Base-by-base conservation (phyloP, 2,329 filamentous ascomycete species). In the Conoideocrella luteorostrata region DNA sequence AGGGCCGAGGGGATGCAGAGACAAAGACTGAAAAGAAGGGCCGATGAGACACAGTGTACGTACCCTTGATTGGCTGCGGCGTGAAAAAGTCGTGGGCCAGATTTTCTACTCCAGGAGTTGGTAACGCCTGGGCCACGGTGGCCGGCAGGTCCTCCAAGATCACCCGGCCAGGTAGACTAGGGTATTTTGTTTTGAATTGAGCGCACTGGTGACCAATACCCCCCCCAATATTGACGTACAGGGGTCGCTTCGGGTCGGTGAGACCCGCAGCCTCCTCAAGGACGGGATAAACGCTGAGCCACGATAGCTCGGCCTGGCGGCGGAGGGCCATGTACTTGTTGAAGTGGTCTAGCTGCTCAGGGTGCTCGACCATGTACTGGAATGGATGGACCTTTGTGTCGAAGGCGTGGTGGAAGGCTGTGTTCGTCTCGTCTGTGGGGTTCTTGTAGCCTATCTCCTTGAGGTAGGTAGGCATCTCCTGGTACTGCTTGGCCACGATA, bases 61-160 rank as follows among this genome's bases (percentile, higher is more conserved):
- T 22, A 36, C 40, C 40, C 36, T 43, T 34, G 21, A 43, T 23
- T 13, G 40, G 40, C 30, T 43, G 40, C 18, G 47, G 41, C 20
- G 49, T 38, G 5, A 43, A 44, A 30, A 45, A 64, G 41, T 65
- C 57, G 28, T 63, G 56, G 4, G 47, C 45, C 52, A 56, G 57
- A 5, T 50, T 50, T 38, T 59, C 56, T 1, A 57, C 34, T 20
- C 41, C 41, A 10, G 41, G 41, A 2, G 47, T 42, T 9, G 56
- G 49, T 0, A 60, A 22, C 5, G 55, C 50, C 9, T 61, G 55
- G 15, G 24, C 43, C 15, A 59, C 45, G 4, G 50, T 44, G 20
- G 47, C 44, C 4, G 52, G 48, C 10, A 53, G 47, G 29, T 60
- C 56, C 40, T 60, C 55, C 4, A 57, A 45, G 7, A 58, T 41